phyloP scores from a whole-genome alignment of 768 basidiomycete genomes.

The Terana coerulea region DNA sequence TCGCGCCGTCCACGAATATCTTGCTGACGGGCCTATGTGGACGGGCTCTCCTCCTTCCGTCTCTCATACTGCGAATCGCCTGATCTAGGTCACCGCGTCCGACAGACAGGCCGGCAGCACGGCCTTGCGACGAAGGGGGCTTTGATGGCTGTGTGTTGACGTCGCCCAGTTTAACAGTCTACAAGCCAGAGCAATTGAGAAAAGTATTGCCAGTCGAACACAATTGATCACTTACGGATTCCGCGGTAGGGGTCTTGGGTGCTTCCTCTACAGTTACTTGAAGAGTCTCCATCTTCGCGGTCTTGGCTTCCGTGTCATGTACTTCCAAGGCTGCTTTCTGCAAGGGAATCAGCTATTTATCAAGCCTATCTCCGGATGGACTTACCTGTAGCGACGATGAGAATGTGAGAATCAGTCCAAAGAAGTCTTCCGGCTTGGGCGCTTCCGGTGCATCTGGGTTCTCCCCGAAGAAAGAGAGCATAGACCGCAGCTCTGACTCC shows the following conservation, averaged over 20 bases:
- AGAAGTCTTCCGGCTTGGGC: conserved; percentile 80
- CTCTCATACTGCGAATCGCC: conserved; percentile 76
- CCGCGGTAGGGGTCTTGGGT: conserved; percentile 11
- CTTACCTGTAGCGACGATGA: conserved; percentile 66
- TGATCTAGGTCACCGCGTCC: conserved; percentile 81
- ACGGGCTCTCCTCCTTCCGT: conserved; percentile 53
- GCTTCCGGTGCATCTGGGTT: conserved; percentile 57
- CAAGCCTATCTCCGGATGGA: neutral
- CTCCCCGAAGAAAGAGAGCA: conserved; percentile 79
- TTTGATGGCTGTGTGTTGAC: conserved; percentile 26
- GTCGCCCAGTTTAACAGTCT: conserved; percentile 41
- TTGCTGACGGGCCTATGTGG: conserved; percentile 62
- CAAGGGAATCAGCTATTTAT: conserved; percentile 4
- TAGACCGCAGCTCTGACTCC: conserved; percentile 52
- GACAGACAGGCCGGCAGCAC: conserved; percentile 48
- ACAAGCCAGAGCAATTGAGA: conserved; percentile 6
- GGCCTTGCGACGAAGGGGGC: conserved; percentile 36
- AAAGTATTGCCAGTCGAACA: no score
- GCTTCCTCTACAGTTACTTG: conserved; percentile 16
- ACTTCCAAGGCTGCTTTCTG: conserved; percentile 74
- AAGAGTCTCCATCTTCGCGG: neutral
- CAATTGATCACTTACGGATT: conserved; percentile 15
- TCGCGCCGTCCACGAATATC: conserved; percentile 71
- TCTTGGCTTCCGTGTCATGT: conserved; percentile 41
- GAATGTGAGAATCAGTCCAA: conserved; percentile 70